Conservation (phyloP, 2,329 filamentous ascomycete species). For the Diaporthe sp. region DNA sequence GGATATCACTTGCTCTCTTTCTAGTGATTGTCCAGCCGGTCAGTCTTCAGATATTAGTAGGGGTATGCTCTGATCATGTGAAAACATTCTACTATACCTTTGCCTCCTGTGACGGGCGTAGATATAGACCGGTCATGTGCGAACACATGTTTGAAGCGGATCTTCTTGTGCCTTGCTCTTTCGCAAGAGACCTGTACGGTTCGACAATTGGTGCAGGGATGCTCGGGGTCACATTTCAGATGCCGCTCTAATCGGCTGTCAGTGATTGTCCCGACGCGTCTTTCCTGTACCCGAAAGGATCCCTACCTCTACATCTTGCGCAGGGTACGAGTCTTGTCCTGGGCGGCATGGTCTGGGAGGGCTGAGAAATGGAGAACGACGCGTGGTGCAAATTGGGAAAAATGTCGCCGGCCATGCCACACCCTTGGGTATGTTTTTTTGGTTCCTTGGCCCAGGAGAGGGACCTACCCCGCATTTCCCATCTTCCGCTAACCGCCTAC, state of each 20-base stretch:
- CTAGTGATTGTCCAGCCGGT: not conserved
- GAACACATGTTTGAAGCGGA: not conserved
- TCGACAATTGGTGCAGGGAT: not conserved
- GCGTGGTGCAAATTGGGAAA: not conserved
- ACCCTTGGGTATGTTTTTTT: not conserved
- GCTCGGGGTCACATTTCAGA: not conserved
- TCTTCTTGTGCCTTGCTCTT: not conserved
- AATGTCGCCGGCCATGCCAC: not conserved
- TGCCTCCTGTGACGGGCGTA: not conserved
- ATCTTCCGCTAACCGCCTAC: not conserved
- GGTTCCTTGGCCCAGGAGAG: not conserved
- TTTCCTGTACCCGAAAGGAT: not conserved
- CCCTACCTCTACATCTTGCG: not conserved
- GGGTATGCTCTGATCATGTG: not conserved
- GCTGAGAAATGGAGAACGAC: not conserved
- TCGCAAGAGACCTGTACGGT: not conserved
- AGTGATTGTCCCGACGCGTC: not conserved
- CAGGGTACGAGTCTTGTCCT: not conserved
- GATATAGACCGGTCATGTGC: not conserved
- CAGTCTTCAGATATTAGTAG: not conserved
- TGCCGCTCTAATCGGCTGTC: not conserved
- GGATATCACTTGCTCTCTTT: not conserved
- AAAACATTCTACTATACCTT: not conserved
- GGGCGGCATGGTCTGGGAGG: not conserved
- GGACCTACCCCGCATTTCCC: not conserved